These are phyloP conservation scores for Zoysia pacifica DNA, from an alignment of 176 grass and related monocot genomes.

Conservation along the genomic window DNA sequence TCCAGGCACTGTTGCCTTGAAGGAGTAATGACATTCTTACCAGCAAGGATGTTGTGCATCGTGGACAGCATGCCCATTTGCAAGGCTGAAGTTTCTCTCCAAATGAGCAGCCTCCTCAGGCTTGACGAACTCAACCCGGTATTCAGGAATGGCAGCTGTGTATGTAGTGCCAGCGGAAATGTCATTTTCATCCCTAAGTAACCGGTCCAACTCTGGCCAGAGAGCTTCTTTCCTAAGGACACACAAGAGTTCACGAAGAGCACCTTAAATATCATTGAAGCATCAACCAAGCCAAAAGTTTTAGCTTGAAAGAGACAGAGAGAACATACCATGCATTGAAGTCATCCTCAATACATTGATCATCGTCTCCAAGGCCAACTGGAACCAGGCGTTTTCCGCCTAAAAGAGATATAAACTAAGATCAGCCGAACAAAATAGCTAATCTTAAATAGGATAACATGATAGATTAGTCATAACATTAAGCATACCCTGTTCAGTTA, in stretches of 20 bases:
- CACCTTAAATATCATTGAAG: not conserved
- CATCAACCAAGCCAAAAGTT: too few species aligned
- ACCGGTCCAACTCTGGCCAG: constrained; percentile 80
- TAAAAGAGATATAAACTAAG: constrained; percentile 31
- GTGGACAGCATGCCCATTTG: constrained; percentile 81
- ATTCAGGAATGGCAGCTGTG: constrained; percentile 92
- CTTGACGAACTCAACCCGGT: constrained; percentile 69
- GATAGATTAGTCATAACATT: not conserved
- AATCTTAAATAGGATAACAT: not conserved
- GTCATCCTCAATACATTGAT: constrained; percentile 94
- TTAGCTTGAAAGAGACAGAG: not conserved
- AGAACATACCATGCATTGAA: constrained; percentile 81
- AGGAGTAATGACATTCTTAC: constrained; percentile 38
- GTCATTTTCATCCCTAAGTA: constrained; percentile 78
- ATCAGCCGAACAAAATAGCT: constrained; percentile 17
- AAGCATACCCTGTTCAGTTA: constrained; percentile 73
- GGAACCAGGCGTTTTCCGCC: constrained; percentile 86
- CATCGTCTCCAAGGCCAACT: constrained; percentile 86
- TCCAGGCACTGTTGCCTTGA: not conserved
- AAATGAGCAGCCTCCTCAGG: constrained; percentile 53
- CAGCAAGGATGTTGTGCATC: constrained; percentile 90
- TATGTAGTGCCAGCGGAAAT: constrained; percentile 59
- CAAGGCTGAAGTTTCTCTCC: constrained; percentile 78
- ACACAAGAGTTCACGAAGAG: constrained; percentile 14
- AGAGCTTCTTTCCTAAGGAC: constrained; percentile 78